These are phyloP conservation scores for Fusarium veterinarium DNA, from an alignment of 2,329 filamentous ascomycete species.

Conservation along the genomic window DNA sequence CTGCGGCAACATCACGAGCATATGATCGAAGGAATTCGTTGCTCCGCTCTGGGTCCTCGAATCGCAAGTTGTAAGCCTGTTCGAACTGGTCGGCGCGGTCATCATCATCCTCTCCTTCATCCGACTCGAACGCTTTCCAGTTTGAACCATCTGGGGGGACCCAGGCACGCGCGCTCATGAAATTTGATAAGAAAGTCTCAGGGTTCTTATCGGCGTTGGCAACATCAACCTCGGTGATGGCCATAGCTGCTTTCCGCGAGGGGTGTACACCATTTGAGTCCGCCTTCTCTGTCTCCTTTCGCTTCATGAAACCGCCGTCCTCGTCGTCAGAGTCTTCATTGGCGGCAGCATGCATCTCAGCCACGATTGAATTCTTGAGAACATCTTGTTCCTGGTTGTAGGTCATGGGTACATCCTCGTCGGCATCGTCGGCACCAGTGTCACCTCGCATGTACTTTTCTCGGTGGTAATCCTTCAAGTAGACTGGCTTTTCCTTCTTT, in stretches of 20 bases:
- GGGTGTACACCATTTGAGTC: conserved; percentile 65
- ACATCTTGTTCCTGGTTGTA: conserved; percentile 91
- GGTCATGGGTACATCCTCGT: conserved; percentile 70
- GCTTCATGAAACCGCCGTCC: conserved; percentile 77
- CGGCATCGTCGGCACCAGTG: conserved; percentile 67
- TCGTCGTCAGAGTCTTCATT: conserved; percentile 65
- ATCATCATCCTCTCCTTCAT: conserved; percentile 82
- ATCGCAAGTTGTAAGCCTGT: conserved; percentile 93
- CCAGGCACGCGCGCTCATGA: conserved; percentile 93
- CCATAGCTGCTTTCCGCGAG: conserved; percentile 60
- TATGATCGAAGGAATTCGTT: conserved; percentile 92
- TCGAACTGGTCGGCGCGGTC: conserved; percentile 88
- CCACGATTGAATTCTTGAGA: conserved; percentile 80
- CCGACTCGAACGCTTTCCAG: conserved; percentile 89
- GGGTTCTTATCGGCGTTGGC: conserved; percentile 86
- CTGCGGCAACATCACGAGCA: conserved; percentile 84
- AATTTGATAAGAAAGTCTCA: conserved; percentile 93
- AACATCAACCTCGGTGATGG: conserved; percentile 72
- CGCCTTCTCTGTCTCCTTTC: conserved; percentile 67
- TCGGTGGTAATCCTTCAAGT: conserved; percentile 89
- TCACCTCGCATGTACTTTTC: conserved; percentile 85
- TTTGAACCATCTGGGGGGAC: conserved; percentile 73
- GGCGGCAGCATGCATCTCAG: conserved; percentile 78
- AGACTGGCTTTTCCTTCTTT: conserved; percentile 86
- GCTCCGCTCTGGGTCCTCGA: conserved; percentile 88